Conservation (phyloP, 2,329 filamentous ascomycete species). For the Drechslerella stenobrocha region DNA sequence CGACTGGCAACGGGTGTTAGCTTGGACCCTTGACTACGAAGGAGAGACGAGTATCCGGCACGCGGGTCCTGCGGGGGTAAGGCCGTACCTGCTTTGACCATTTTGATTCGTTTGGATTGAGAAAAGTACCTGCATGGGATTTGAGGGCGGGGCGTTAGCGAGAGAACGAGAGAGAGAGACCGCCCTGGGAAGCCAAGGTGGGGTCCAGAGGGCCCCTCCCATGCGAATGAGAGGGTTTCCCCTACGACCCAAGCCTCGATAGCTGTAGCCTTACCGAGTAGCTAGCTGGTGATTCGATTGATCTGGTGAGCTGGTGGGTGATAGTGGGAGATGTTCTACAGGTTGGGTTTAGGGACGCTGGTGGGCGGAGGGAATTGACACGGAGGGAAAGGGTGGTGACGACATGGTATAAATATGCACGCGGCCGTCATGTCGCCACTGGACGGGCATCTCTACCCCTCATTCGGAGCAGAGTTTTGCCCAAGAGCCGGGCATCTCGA, state of each 20-base stretch:
- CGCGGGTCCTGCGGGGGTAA: neutral
- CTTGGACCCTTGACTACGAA: neutral
- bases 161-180: neutral
- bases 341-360: slow-evolving; percentile 11
- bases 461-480: slow-evolving; percentile 33
- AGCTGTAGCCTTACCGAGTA: neutral
- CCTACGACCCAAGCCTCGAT: neutral
- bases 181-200: neutral
- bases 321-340: slow-evolving; percentile 40
- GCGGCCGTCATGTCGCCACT: too few relatives aligned
- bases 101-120: slow-evolving; percentile 66
- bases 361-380: slow-evolving; percentile 1
- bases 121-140: slow-evolving; percentile 43
- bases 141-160: slow-evolving; percentile 21
- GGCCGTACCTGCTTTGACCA: slow-evolving; percentile 89
- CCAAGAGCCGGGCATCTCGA: neutral
- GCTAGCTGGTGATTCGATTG: slow-evolving; percentile 13
- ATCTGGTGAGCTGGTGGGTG: slow-evolving; percentile 6
- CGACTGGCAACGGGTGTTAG: slow-evolving; percentile 64
- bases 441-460: too few relatives aligned
- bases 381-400: slow-evolving; percentile 23
- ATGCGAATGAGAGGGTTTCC: slow-evolving; percentile 38
- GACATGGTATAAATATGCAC: slow-evolving; percentile 48
- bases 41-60: neutral
- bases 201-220: neutral